Evolutionary conservation across 2,329 filamentous ascomycete genomes (phyloP).

Genomic region (Pyrenophora seminiperda): DNA sequence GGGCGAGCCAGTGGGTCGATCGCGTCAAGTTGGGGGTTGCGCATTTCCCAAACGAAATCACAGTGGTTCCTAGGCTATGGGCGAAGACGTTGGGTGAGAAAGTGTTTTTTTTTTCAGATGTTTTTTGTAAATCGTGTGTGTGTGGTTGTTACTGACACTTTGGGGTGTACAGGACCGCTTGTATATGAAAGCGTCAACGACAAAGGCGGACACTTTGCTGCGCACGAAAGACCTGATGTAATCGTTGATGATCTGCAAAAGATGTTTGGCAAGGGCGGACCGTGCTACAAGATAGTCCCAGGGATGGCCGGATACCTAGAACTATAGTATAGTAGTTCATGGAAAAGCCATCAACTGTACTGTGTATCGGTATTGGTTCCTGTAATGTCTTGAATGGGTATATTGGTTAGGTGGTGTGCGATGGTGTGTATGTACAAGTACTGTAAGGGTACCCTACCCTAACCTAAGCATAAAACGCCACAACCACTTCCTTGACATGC

Average conservation of each 20-base stretch:
- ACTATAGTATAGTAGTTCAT: not conserved
- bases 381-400: too few species aligned
- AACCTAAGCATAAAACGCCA: too few species aligned
- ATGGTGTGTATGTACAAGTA: slow-evolving; percentile 1
- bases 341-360: too few species aligned
- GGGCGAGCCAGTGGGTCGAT: slow-evolving; percentile 51
- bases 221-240: slow-evolving; percentile 61
- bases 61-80: slow-evolving; percentile 61
- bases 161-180: slow-evolving; percentile 48
- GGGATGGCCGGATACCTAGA: slow-evolving; percentile 36
- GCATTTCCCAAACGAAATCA: slow-evolving; percentile 64
- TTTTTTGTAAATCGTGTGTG: not conserved
- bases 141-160: not conserved
- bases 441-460: slow-evolving; percentile 9
- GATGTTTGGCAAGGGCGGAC: slow-evolving; percentile 61
- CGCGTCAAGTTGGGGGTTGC: slow-evolving; percentile 59
- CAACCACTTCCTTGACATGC: not conserved
- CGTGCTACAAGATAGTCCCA: slow-evolving; percentile 42
- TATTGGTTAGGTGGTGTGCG: too few species aligned
- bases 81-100: slow-evolving; percentile 59
- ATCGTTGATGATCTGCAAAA: slow-evolving; percentile 59
- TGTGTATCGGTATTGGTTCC: too few species aligned
- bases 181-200: slow-evolving; percentile 61
- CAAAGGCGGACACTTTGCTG: slow-evolving; percentile 66
- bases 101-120: not conserved